These are phyloP conservation scores for Lentinula detonsa DNA, from an alignment of 768 basidiomycete genomes.

Conservation along the genomic window DNA sequence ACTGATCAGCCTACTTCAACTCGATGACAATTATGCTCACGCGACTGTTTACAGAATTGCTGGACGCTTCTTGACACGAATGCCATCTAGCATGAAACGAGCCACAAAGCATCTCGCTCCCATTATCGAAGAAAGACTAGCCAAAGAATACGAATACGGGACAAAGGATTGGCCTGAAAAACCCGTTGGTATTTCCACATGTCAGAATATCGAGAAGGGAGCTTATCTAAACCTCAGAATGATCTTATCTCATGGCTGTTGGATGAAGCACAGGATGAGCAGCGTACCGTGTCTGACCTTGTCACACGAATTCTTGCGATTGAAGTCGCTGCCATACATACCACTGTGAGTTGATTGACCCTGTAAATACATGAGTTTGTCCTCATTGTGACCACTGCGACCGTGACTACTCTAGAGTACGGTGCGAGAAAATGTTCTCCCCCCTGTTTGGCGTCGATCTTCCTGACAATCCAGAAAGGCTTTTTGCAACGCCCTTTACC, in stretches of 20 bases:
- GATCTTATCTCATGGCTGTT: constrained; percentile 43
- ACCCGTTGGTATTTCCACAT: not conserved
- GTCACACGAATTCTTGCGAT: constrained; percentile 28
- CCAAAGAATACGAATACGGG: constrained; percentile 8
- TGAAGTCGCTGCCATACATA: constrained; percentile 39
- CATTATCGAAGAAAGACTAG: constrained; percentile 9
- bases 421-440: not conserved
- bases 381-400: not conserved
- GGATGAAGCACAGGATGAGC: constrained; percentile 25
- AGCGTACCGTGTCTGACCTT: constrained; percentile 25
- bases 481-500: constrained; percentile 28
- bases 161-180: constrained; percentile 9
- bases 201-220: not conserved
- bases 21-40: not conserved
- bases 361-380: not conserved
- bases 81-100: constrained; percentile 8
- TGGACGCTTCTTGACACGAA: constrained; percentile 9
- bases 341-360: constrained; percentile 26
- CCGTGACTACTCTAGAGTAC: not conserved
- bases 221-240: constrained; percentile 17
- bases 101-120: constrained; percentile 10
- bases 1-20: constrained; percentile 5
- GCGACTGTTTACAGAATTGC: constrained; percentile 5
- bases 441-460: not conserved
- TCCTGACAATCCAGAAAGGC: constrained; percentile 17